Base-by-base conservation (phyloP, 768 basidiomycete species). In the Candolleomyces aberdarensis region DNA sequence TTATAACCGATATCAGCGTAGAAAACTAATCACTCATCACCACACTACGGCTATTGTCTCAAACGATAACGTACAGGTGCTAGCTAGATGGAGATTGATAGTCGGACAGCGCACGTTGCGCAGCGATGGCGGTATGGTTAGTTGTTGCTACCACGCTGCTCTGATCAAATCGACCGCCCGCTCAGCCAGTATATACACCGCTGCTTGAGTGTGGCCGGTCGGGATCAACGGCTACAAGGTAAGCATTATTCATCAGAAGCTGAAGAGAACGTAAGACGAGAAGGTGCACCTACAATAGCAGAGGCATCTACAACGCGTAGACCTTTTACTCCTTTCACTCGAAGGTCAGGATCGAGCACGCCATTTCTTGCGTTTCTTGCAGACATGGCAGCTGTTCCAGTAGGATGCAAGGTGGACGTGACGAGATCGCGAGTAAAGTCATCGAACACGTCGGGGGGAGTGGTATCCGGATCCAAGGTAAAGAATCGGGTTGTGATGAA, bases 311-410 rank as follows among this genome's bases (percentile, higher is more conserved):
- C 60, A 32, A 61, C 54, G 8, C 53, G 53, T n/a, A 61, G 32
- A 11, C 54, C 60, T 48, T 31, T 61, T 3, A 56, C 62, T 4
- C 70, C 69, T 61, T 74, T 72, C 6, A 72, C 70, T n/a, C 44
- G 62, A 8, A 74, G 59, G 54, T 72, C 66, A 11, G 71, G 71
- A 61, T 72, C 65, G 8, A 70, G 65, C n/a, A 73, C 72, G 40
- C 71, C 72, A 29, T 61, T 49, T n/a, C 44, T 22, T 1, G 67
- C 66, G 17, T 61, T 63, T 56, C 60, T 59, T 2, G 66, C 43
- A 17, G 68, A 69, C 70, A 70, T 71, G 10, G 60, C 56, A 14
- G 65, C 64, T 14, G 65, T 67, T 32, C 67, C 70, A 32, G 65
- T 56, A 10, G 63, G 57, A 57, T 71, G 70, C 53, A 61, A 61